phyloP scores from a whole-genome alignment of 805 yeast genomes.

The Lachancea lanzarotensis region DNA sequence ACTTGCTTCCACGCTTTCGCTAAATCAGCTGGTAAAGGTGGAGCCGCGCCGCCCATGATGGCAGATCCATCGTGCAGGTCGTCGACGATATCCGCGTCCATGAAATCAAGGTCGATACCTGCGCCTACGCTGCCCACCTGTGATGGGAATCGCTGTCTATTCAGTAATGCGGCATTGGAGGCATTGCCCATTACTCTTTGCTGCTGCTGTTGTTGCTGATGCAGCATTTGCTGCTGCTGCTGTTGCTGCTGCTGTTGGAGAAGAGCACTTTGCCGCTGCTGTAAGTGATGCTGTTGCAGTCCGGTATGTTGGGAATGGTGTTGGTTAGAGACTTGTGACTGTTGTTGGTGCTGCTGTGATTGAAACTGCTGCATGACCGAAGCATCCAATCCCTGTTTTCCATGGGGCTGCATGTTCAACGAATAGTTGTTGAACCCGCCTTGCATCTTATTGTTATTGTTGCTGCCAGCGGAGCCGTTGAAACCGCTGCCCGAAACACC shows the following conservation, averaged over 20 bases:
- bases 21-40: not conserved
- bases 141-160: constrained; percentile 3
- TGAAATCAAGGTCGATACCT: constrained; percentile 19
- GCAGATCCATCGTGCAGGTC: constrained; percentile 9
- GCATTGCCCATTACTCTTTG: constrained; percentile 3
- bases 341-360: constrained; percentile 11
- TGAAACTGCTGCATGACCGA: constrained; percentile 12
- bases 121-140: constrained; percentile 10
- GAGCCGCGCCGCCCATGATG: constrained; percentile 8
- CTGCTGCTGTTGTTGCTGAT: constrained; percentile 5
- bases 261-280: constrained; percentile 12
- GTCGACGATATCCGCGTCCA: constrained; percentile 20
- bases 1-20: constrained; percentile 8
- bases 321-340: constrained; percentile 16
- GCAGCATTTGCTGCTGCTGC: constrained; percentile 14
- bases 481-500: constrained; percentile 11
- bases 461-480: constrained; percentile 1
- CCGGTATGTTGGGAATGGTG: constrained; percentile 15
- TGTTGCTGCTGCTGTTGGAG: constrained; percentile 11
- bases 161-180: not conserved
- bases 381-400: constrained; percentile 6
- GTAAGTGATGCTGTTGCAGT: not conserved
- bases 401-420: constrained; percentile 10
- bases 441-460: constrained; percentile 13
- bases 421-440: constrained; percentile 18